Conservation (phyloP, 2,329 filamentous ascomycete species). For the Hirsutella thompsonii region DNA sequence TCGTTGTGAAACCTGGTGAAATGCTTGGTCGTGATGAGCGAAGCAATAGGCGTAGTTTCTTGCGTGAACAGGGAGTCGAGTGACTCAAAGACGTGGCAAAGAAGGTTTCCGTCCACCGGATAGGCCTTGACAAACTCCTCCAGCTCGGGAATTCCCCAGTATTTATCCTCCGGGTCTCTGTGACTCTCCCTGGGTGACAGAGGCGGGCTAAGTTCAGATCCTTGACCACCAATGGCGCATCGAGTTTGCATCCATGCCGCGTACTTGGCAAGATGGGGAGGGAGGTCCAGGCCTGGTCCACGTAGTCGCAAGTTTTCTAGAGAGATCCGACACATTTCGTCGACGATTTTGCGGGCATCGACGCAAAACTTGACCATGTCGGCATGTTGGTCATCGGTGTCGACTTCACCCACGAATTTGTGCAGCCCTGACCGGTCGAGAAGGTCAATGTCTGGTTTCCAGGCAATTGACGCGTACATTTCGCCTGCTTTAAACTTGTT, state of each 20-base stretch:
- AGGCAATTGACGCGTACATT: background rate
- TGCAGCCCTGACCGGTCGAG: background rate
- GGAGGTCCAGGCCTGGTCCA: background rate
- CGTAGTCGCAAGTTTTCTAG: background rate
- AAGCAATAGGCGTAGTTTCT: background rate
- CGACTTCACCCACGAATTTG: background rate
- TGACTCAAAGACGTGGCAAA: conserved; percentile 1
- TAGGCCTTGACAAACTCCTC: background rate
- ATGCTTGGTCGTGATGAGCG: conserved; percentile 1
- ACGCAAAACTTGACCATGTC: background rate
- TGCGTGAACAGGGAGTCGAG: background rate
- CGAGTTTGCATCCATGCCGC: background rate
- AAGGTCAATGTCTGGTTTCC: conserved; percentile 1
- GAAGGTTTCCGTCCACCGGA: conserved; percentile 1
- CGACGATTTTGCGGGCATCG: background rate
- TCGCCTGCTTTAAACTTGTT: background rate
- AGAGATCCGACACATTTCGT: background rate
- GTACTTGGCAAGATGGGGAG: background rate
- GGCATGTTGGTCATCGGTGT: background rate
- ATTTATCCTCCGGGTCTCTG: background rate
- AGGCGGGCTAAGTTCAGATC: background rate
- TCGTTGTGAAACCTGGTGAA: background rate
- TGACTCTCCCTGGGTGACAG: background rate
- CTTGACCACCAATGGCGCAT: background rate
- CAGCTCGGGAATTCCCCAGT: background rate